phyloP scores from a whole-genome alignment of 768 basidiomycete species.

The Rhizopogon roseolus region DNA sequence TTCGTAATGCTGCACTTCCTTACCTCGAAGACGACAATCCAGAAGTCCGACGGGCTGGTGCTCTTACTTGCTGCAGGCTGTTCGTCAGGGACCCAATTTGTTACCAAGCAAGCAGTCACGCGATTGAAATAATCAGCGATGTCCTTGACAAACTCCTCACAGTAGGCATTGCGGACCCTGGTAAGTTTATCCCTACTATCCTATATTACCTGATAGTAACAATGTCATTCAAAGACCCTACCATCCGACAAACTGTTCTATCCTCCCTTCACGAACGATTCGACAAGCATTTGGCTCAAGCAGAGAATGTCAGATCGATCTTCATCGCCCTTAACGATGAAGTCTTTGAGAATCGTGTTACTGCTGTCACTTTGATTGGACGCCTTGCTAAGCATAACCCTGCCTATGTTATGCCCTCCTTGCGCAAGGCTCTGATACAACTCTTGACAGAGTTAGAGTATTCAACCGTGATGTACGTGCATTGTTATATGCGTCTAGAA shows the following conservation, averaged over 20 bases:
- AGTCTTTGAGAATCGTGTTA: conserved; percentile 86
- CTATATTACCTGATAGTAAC: conserved; percentile 3
- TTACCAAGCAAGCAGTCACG: conserved; percentile 92
- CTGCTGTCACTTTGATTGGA: conserved; percentile 89
- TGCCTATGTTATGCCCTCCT: conserved; percentile 96
- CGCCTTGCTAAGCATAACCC: conserved; percentile 94
- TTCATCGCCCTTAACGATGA: conserved; percentile 99
- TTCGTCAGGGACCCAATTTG: conserved; percentile 95
- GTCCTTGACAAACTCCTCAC: conserved; percentile 96
- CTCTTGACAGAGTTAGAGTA: conserved; percentile 96
- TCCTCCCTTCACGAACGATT: conserved; percentile 87
- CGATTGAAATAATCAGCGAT: conserved; percentile 95
- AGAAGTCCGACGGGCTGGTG: conserved; percentile 86
- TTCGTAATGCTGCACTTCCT: conserved; percentile 84
- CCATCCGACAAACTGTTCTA: conserved; percentile 83
- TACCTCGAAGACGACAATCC: conserved; percentile 91
- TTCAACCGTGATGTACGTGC: conserved; percentile 76
- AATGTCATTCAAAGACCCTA: conserved; percentile 43
- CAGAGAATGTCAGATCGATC: conserved; percentile 94
- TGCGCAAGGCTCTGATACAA: conserved; percentile 93
- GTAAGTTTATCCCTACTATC: conserved; percentile 34
- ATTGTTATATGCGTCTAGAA: background rate
- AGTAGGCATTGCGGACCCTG: conserved; percentile 94
- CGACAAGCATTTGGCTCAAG: conserved; percentile 95
- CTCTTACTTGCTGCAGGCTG: conserved; percentile 85